These are phyloP conservation scores for Boletus rubescentipes DNA, from an alignment of 768 basidiomycete species.

Conservation along the genomic window DNA sequence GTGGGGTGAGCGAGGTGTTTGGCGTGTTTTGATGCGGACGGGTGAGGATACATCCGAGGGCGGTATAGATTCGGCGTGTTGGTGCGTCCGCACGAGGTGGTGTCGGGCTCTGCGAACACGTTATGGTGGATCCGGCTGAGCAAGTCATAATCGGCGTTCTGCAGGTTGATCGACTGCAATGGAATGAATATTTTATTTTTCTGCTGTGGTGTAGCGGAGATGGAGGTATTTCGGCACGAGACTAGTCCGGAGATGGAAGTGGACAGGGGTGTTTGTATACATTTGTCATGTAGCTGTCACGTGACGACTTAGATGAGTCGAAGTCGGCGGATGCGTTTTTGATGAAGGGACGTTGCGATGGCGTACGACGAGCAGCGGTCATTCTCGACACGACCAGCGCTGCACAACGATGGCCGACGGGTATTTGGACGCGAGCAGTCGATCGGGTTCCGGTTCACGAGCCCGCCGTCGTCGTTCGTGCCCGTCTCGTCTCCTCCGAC, in stretches of 20 bases:
- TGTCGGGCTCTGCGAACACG: slow-evolving; percentile 91
- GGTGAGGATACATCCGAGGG: not conserved
- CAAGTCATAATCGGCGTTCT: slow-evolving; percentile 13
- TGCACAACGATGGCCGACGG: slow-evolving; percentile 8
- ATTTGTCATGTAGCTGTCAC: slow-evolving; percentile 19
- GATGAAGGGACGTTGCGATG: slow-evolving; percentile 15
- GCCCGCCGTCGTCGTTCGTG: slow-evolving; percentile 3
- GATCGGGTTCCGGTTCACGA: slow-evolving; percentile 20
- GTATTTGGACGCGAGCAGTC: slow-evolving; percentile 11
- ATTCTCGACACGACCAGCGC: slow-evolving; percentile 3
- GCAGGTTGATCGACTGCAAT: slow-evolving; percentile 87
- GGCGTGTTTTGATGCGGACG: slow-evolving; percentile 51
- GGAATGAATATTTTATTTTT: slow-evolving; percentile 45
- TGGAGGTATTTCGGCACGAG: not conserved
- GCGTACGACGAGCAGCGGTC: slow-evolving; percentile 24
- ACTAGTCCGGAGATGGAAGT: slow-evolving; percentile 82
- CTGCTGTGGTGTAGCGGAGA: slow-evolving; percentile 1
- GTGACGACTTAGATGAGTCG: slow-evolving; percentile 10
- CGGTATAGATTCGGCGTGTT: slow-evolving; percentile 70
- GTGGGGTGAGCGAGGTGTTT: slow-evolving; percentile 88
- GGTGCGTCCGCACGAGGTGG: slow-evolving; percentile 91
- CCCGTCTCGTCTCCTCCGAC: slow-evolving; percentile 15
- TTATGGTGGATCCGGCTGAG: slow-evolving; percentile 53
- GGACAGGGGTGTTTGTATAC: slow-evolving; percentile 22
- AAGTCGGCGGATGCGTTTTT: not conserved